Conservation (phyloP, 1,284 basidiomycete genomes). For the Ustilago trichophora region DNA sequence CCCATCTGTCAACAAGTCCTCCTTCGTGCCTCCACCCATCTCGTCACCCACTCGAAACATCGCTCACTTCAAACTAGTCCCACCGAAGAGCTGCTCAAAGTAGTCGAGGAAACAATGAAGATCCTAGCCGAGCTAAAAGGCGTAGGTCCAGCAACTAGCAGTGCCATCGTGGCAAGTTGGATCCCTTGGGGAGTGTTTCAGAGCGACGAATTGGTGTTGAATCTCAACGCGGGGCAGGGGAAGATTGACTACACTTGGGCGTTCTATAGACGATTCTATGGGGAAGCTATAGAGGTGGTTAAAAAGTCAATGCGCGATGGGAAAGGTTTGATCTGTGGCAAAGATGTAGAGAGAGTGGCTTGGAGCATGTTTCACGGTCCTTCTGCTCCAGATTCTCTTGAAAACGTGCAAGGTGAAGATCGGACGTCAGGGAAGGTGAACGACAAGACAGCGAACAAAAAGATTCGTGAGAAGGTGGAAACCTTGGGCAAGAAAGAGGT, state of each 20-base stretch:
- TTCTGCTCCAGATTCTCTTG: too few relatives aligned
- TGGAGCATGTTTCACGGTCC: conserved; percentile 9
- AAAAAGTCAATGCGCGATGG: not conserved
- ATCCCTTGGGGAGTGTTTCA: conserved; percentile 9
- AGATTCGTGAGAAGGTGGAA: too few relatives aligned
- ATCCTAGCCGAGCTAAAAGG: conserved; percentile 21
- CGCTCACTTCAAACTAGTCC: not conserved
- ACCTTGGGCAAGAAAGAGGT: too few relatives aligned
- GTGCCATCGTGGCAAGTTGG: conserved; percentile 27
- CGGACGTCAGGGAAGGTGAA: too few relatives aligned
- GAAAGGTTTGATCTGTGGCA: conserved; percentile 4
- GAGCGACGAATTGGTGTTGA: conserved; percentile 15
- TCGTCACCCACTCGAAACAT: not conserved
- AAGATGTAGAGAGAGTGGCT: conserved; percentile 12
- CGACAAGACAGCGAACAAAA: too few relatives aligned
- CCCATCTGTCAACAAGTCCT: not conserved
- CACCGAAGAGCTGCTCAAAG: not conserved
- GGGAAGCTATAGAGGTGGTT: not conserved
- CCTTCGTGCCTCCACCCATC: not conserved
- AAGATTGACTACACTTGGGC: conserved; percentile 18
- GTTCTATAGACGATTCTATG: conserved; percentile 22
- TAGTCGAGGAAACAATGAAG: conserved; percentile 9
- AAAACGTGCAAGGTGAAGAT: too few relatives aligned
- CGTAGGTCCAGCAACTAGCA: conserved; percentile 34
- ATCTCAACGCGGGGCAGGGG: not conserved